phyloP scores from a whole-genome alignment of 306 rosid genomes.

The Sicyos edulis region DNA sequence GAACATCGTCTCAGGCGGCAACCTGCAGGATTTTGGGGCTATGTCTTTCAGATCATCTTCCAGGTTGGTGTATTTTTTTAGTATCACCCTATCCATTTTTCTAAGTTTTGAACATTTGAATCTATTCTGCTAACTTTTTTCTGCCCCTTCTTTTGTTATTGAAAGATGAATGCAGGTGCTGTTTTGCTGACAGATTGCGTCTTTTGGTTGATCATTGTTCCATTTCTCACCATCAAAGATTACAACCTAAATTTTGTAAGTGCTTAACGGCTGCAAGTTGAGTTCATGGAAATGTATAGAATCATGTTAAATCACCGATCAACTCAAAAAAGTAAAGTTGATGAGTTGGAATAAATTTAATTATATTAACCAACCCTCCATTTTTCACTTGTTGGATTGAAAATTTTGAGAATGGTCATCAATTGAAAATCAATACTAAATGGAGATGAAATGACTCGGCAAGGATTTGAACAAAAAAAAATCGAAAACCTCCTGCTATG shows the following conservation, averaged over 20 bases:
- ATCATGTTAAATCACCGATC: too few species aligned
- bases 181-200: constrained; percentile 86
- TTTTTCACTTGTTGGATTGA: too few species aligned
- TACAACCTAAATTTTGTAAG: constrained; percentile 81
- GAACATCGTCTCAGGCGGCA: constrained; percentile 34
- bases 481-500: too few species aligned
- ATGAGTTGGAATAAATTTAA: too few species aligned
- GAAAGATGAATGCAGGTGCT: constrained; percentile 96
- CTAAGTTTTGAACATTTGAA: background rate
- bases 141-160: background rate
- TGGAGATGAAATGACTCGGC: too few species aligned
- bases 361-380: too few species aligned
- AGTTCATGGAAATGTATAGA: background rate
- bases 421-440: too few species aligned
- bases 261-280: background rate
- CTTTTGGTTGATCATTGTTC: constrained; percentile 84
- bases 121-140: constrained; percentile 8
- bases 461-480: too few species aligned
- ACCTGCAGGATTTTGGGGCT: constrained; percentile 75
- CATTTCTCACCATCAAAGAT: constrained; percentile 71
- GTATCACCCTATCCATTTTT: background rate
- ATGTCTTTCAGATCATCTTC: constrained; percentile 73
- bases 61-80: constrained; percentile 42
- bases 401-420: too few species aligned
- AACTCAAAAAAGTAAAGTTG: constrained; percentile 34